Conservation (phyloP, 176 grass and related monocot genomes). For the Avena atlantica region DNA sequence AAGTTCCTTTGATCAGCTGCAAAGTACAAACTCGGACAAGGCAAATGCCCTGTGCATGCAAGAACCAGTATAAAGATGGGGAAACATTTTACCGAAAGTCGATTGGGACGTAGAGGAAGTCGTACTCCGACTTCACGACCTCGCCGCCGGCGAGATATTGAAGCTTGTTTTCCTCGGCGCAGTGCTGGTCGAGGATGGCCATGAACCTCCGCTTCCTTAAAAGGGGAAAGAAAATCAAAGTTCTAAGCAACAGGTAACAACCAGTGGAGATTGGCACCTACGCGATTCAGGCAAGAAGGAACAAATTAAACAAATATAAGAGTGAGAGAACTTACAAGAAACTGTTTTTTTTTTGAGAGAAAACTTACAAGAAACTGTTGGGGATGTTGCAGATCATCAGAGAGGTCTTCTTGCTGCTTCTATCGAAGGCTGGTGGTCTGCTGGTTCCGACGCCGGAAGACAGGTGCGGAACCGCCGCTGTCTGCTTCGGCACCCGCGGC, state of each 20-base stretch:
- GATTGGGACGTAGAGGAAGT: no score
- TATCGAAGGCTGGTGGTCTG: neutral
- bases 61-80: no score
- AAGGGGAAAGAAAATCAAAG: neutral
- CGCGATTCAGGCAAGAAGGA: neutral
- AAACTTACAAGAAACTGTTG: no score
- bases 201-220: constrained; percentile 44
- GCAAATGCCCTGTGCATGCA: no score
- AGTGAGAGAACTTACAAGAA: constrained; percentile 35
- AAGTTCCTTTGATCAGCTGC: no score
- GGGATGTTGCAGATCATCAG: constrained; percentile 67
- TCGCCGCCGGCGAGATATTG: no score
- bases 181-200: constrained; percentile 41
- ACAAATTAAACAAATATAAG: neutral
- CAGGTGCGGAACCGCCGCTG: neutral
- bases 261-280: no score
- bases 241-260: neutral
- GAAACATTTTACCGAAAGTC: no score
- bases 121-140: no score
- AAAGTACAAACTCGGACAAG: no score
- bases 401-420: constrained; percentile 20
- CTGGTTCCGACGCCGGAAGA: neutral
- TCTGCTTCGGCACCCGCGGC: neutral
- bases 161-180: constrained; percentile 38
- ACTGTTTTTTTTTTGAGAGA: neutral